Percentiles rank a stretch among this genome's conserved stretches.
Evolutionary conservation across 140 eudicot genomes (phyloP).

Genomic region (Stevia rebaudiana): DNA sequence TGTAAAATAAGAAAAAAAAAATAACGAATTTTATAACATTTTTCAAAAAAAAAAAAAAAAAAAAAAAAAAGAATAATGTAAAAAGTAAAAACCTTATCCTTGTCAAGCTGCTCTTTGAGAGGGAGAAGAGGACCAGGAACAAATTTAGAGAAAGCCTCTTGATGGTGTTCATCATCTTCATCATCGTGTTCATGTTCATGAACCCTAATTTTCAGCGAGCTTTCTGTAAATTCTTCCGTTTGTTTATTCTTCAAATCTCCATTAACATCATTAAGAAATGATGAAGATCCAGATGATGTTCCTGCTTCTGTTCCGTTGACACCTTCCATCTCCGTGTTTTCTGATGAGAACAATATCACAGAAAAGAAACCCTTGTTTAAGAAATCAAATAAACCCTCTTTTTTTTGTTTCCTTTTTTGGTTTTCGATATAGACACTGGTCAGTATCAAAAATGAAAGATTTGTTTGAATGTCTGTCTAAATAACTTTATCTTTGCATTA

Average conservation of each 20-base stretch:
- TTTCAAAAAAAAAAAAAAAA: not conserved
- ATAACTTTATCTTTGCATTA: constrained; percentile 11
- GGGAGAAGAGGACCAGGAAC: constrained; percentile 82
- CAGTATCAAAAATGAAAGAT: constrained; percentile 9
- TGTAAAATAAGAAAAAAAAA: not conserved
- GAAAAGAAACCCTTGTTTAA: constrained; percentile 1
- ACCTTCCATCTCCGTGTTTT: constrained; percentile 39
- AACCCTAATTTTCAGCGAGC: constrained; percentile 15
- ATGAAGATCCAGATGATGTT: constrained; percentile 42
- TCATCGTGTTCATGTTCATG: constrained; percentile 27
- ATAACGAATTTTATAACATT: not conserved
- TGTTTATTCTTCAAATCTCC: constrained; percentile 28
- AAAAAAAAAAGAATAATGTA: not conserved
- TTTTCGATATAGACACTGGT: constrained; percentile 12
- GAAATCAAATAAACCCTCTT: constrained; percentile 14
- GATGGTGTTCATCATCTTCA: constrained; percentile 13
- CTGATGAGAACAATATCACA: constrained; percentile 8
- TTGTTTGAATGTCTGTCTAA: constrained; percentile 22
- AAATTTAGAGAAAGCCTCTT: constrained; percentile 41
- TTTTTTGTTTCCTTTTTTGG: constrained; percentile 16
- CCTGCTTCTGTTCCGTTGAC: constrained; percentile 47
- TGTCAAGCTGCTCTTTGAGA: constrained; percentile 77
- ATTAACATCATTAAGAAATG: constrained; percentile 15
- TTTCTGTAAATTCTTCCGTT: constrained; percentile 18
- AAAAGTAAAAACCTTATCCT: constrained; percentile 58